A percentile compares a stretch with the other conserved stretches of the same genome.
These are phyloP conservation scores for Mortierella alpina DNA, from an alignment of 192 early-diverging fungal genomes.

Conservation along the genomic window DNA sequence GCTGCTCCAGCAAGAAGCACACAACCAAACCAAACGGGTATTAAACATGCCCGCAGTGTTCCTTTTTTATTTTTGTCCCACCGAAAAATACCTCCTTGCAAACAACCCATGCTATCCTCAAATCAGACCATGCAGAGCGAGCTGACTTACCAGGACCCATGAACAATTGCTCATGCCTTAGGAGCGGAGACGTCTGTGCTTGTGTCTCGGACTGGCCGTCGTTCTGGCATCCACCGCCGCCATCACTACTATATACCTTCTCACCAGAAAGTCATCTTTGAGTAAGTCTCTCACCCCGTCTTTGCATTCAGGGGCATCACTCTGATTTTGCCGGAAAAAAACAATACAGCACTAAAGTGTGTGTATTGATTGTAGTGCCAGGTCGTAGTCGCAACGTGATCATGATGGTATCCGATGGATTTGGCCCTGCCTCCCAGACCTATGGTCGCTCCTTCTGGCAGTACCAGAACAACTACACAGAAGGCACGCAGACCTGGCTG, in stretches of 20 bases:
- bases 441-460: slow-evolving; percentile 87
- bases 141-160: not conserved
- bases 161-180: not conserved
- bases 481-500: slow-evolving; percentile 66
- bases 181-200: slow-evolving; percentile 33
- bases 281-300: not conserved
- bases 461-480: slow-evolving; percentile 58
- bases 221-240: slow-evolving; percentile 35
- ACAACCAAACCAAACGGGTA: slow-evolving; percentile 43
- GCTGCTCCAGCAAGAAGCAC: slow-evolving; percentile 29
- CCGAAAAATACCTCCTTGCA: not conserved
- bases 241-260: slow-evolving; percentile 17
- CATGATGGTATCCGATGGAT: slow-evolving; percentile 95
- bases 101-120: not conserved
- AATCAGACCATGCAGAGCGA: not conserved
- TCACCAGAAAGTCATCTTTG: slow-evolving; percentile 13
- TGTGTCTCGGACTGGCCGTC: slow-evolving; percentile 34
- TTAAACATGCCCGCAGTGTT: not conserved
- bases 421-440: slow-evolving; percentile 94
- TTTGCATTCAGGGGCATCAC: not conserved
- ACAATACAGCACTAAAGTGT: not conserved
- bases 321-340: not conserved
- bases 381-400: slow-evolving; percentile 80
- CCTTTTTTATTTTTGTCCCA: not conserved
- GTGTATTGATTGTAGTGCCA: slow-evolving; percentile 1